Percentiles rank a stretch among this genome's conserved stretches.
Conservation (phyloP, 2,329 filamentous ascomycete genomes). For the Fusarium agapanthi region DNA sequence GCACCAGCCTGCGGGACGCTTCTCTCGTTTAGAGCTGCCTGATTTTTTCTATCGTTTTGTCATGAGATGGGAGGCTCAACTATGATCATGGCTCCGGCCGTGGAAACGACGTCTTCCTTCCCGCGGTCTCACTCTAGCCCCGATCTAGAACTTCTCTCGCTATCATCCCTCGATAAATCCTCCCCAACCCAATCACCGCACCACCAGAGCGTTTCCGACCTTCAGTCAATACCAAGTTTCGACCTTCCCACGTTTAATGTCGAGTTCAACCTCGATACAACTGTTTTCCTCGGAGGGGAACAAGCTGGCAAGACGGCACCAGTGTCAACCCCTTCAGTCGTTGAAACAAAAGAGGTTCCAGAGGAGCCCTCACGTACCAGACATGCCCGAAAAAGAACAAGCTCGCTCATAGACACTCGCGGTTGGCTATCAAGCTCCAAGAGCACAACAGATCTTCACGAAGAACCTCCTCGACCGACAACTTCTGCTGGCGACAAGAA, state of each 20-base stretch:
- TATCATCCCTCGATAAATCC: conserved; percentile 42
- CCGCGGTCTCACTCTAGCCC: conserved; percentile 49
- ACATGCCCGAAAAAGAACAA: conserved; percentile 50
- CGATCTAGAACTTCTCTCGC: conserved; percentile 40
- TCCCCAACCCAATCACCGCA: conserved; percentile 33
- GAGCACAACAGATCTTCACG: conserved; percentile 44
- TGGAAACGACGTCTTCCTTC: conserved; percentile 45
- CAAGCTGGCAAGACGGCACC: conserved; percentile 21
- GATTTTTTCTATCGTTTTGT: conserved; percentile 25
- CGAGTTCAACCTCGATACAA: conserved; percentile 58
- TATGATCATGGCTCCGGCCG: conserved; percentile 52
- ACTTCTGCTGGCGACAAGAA: conserved; percentile 39
- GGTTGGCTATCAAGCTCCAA: conserved; percentile 63
- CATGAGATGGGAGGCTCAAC: conserved; percentile 50
- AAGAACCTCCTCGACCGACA: conserved; percentile 39
- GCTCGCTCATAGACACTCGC: conserved; percentile 58
- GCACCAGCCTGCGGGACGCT: conserved; percentile 27
- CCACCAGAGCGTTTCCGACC: conserved; percentile 25
- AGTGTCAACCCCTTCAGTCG: conserved; percentile 22
- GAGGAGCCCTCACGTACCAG: conserved; percentile 29
- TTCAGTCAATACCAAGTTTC: conserved; percentile 46
- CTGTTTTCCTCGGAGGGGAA: conserved; percentile 50
- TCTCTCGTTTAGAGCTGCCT: conserved; percentile 31
- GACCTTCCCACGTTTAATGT: conserved; percentile 64
- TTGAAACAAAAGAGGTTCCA: conserved; percentile 36